Percentiles rank a stretch among this genome's conserved stretches.
Conservation (phyloP, 1,284 basidiomycete species). For the Anthracocystis setariae region DNA sequence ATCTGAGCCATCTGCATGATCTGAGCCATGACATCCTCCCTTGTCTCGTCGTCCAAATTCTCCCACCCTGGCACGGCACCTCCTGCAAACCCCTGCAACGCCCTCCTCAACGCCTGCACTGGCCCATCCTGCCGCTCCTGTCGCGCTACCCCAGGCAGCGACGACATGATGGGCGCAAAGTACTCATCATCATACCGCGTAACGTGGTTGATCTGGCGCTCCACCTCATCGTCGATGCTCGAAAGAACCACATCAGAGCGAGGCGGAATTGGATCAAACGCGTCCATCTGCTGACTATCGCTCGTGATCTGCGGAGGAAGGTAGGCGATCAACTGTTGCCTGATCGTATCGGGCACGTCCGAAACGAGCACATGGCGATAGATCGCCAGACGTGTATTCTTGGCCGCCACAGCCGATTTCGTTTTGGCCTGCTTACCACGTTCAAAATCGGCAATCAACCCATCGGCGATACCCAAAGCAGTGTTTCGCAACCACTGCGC, state of each 20-base stretch:
- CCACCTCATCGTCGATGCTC: slow-evolving; percentile 3
- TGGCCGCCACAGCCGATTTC: slow-evolving; percentile 21
- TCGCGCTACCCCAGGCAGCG: slow-evolving; percentile 3
- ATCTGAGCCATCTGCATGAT: slow-evolving; percentile 45
- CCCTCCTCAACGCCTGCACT: slow-evolving; percentile 40
- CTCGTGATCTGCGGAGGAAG: slow-evolving; percentile 56
- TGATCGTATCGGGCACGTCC: slow-evolving; percentile 60
- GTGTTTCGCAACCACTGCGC: slow-evolving; percentile 52
- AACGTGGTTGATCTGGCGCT: slow-evolving; percentile 11
- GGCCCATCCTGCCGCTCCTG: slow-evolving; percentile 14
- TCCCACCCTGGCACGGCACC: slow-evolving; percentile 45
- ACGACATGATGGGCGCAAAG: slow-evolving; percentile 44
- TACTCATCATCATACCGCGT: slow-evolving; percentile 62
- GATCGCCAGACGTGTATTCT: slow-evolving; percentile 46
- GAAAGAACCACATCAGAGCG: neutral
- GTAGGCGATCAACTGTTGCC: slow-evolving; percentile 59
- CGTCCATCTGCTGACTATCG: slow-evolving; percentile 52
- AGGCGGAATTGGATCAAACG: slow-evolving; percentile 65
- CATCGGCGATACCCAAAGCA: slow-evolving; percentile 21
- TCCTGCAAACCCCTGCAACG: slow-evolving; percentile 22
- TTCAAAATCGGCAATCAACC: slow-evolving; percentile 22
- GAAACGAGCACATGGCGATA: slow-evolving; percentile 65
- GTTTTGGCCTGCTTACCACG: slow-evolving; percentile 5
- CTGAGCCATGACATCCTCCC: slow-evolving; percentile 53
- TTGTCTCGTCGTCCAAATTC: slow-evolving; percentile 57